Percentiles rank a stretch among this genome's conserved stretches.
phyloP scores from a whole-genome alignment of 2,329 filamentous ascomycete species.

The Penicillium sp. region DNA sequence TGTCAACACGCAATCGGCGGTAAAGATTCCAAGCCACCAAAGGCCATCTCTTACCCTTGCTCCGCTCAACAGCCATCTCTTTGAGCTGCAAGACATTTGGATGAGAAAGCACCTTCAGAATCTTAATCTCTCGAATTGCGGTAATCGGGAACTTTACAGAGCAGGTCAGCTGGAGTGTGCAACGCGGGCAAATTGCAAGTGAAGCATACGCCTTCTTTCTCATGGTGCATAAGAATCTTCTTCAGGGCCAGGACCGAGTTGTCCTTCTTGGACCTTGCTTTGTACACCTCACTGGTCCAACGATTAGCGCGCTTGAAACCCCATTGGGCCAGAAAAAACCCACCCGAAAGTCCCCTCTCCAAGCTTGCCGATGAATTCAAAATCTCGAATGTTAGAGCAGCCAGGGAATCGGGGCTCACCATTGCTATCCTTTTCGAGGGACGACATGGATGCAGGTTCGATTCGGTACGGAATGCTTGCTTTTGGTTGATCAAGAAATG shows the following conservation, averaged over 20 bases:
- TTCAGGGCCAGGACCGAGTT: conserved; percentile 83
- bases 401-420: conserved; percentile 69
- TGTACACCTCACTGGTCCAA: conserved; percentile 76
- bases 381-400: conserved; percentile 62
- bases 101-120: conserved; percentile 92
- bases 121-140: conserved; percentile 93
- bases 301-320: conserved; percentile 13
- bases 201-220: conserved; percentile 80
- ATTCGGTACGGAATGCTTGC: conserved; percentile 3
- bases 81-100: conserved; percentile 82
- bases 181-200: neutral
- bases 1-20: conserved; percentile 15
- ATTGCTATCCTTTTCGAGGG: conserved; percentile 48
- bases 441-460: conserved; percentile 34
- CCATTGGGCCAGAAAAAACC: conserved; percentile 32
- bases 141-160: conserved; percentile 82
- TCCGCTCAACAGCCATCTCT: conserved; percentile 92
- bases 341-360: conserved; percentile 95
- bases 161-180: neutral
- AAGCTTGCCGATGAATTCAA: conserved; percentile 55
- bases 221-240: conserved; percentile 99
- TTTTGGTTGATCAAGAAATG: neutral
- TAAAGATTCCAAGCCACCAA: neutral
- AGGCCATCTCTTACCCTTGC: conserved; percentile 52
- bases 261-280: conserved; percentile 74